phyloP scores from a whole-genome alignment of 2,329 filamentous ascomycete genomes.

The Rutstroemia sp. region DNA sequence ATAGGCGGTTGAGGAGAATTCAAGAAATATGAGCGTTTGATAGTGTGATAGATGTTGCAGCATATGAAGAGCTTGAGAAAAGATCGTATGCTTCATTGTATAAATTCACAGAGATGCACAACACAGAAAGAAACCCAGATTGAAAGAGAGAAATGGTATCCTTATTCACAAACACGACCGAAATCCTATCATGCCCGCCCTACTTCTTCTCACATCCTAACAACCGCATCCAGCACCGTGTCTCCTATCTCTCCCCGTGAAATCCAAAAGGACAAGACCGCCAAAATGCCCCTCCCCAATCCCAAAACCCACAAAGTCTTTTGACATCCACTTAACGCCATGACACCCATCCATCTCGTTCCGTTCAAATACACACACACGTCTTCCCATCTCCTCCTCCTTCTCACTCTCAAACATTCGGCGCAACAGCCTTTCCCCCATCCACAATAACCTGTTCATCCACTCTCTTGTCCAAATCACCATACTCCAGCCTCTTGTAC shows the following conservation, averaged over 20 bases:
- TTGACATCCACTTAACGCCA: too few species aligned
- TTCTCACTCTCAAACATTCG: neutral
- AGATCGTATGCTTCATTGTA: too few species aligned
- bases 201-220: neutral
- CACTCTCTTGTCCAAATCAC: slow-evolving; percentile 43
- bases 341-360: neutral
- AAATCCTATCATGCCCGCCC: neutral
- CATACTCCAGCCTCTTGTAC: slow-evolving; percentile 81
- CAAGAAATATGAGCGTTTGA: too few species aligned
- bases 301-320: too few species aligned
- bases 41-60: too few species aligned
- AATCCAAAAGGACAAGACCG: too few species aligned
- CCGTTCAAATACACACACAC: neutral
- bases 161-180: neutral
- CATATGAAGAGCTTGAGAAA: too few species aligned
- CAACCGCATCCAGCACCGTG: neutral
- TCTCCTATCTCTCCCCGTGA: too few species aligned
- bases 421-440: slow-evolving; percentile 36
- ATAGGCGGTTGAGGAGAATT: too few species aligned
- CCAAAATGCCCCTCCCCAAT: too few species aligned
- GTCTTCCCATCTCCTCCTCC: neutral
- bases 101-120: too few species aligned
- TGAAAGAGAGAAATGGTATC: neutral
- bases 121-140: neutral
- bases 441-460: slow-evolving; percentile 63